These are phyloP conservation scores for Lactarius hatsudake DNA, from an alignment of 768 basidiomycete species.

Conservation along the genomic window DNA sequence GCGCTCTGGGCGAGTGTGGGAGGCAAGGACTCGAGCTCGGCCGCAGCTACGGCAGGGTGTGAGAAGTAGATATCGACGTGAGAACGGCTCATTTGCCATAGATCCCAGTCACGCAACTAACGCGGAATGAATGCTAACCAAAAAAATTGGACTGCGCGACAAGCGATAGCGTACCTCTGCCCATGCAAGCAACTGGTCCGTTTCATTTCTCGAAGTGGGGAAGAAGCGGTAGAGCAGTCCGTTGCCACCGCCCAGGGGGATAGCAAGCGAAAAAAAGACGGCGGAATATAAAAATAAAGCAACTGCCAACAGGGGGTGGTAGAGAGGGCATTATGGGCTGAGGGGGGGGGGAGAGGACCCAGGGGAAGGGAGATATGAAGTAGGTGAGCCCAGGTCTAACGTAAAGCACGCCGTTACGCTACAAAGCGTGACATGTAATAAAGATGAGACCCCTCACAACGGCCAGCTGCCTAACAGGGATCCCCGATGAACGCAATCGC, in stretches of 20 bases:
- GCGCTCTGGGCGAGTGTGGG: slow-evolving; percentile 14
- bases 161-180: slow-evolving; percentile 17
- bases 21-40: slow-evolving; percentile 25
- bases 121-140: background rate
- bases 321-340: slow-evolving; percentile 7
- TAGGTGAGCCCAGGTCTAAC: background rate
- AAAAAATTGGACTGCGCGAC: background rate
- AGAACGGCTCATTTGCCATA: slow-evolving; percentile 49
- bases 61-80: slow-evolving; percentile 53
- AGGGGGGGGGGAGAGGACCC: background rate
- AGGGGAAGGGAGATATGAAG: background rate
- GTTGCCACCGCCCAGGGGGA: background rate
- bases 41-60: slow-evolving; percentile 25
- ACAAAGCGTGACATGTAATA: background rate
- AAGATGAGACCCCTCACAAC: background rate
- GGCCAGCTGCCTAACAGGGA: background rate
- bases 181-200: slow-evolving; percentile 18
- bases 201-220: slow-evolving; percentile 8
- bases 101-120: slow-evolving; percentile 46
- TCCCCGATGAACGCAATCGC: background rate
- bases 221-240: slow-evolving; percentile 22
- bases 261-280: background rate
- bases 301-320: background rate
- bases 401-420: background rate
- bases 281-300: background rate